Evolutionary conservation across 139 green algal genomes (phyloP), one percentile per base, ranked within the genome.

Genomic region (Auxenochlorella pyrenoidosa): DNA sequence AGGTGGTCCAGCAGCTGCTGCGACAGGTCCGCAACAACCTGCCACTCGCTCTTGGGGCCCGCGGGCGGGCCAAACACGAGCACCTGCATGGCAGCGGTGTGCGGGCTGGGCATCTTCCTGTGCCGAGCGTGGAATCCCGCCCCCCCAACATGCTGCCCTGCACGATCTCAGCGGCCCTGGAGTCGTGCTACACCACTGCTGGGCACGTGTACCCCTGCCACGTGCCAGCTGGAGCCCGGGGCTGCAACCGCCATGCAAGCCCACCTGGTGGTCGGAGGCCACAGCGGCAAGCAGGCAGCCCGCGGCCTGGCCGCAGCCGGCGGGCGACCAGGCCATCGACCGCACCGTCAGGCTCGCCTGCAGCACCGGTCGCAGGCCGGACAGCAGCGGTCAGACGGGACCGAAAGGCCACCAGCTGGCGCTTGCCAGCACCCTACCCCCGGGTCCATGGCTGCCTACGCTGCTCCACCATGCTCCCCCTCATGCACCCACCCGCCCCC

Each of bases 231-330:
- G n/a, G n/a, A n/a, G n/a, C n/a, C n/a, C 40, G 18, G 1, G 2
- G 1, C 70, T 76, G 68, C 68, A 28, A 6, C 63, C 12, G 4
- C 26, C 13, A n/a, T n/a, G 41, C 76, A 44, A 36, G 77, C 79
- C 15, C 47, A 91, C 88, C 76, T 85, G 78, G 66, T 90, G 78
- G 40, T 95, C 89, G 51, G 79, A 84, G 47, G 77, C 85, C 1
- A 94, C 70, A 1, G 83, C 38, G 3, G 80, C 89, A 65, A 95
- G 78, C 79, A 92, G 73, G 79, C 91, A 94, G 41, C 88, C 88
- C 1, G 85, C 86, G 5, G 43, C 16, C 21, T 73, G 15, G 10
- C 43, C 47, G 32, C 34, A 68, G 41, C 87, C 89, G 15, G 83
- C 63, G 1, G 89, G 89, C 6, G 89, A 91, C 91, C 91, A 93